These are phyloP conservation scores for Suhomyces bribrorum DNA, from an alignment of 1,139 yeast species.

Conservation along the genomic window DNA sequence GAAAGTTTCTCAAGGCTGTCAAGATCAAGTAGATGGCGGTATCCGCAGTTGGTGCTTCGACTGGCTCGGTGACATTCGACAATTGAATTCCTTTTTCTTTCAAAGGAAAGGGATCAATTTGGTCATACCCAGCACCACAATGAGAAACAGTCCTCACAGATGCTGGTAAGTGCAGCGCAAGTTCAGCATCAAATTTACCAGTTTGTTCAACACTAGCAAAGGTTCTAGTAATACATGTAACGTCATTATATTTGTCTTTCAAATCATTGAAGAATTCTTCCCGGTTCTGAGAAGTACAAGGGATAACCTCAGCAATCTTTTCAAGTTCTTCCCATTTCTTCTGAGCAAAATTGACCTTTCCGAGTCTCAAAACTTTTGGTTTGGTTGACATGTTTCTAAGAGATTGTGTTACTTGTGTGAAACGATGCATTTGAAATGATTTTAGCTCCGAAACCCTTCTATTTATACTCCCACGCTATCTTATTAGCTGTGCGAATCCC, in stretches of 20 bases:
- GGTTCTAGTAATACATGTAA: conserved; percentile 54
- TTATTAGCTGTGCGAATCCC: not conserved
- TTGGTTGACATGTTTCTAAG: conserved; percentile 18
- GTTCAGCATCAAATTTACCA: conserved; percentile 77
- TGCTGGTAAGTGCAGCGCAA: conserved; percentile 60
- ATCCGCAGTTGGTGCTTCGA: conserved; percentile 81
- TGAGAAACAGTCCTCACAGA: conserved; percentile 68
- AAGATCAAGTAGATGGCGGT: conserved; percentile 67
- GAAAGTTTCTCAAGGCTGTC: conserved; percentile 70
- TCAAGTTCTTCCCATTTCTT: conserved; percentile 56
- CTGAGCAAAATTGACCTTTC: conserved; percentile 53
- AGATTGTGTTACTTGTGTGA: not conserved
- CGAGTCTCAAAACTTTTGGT: conserved; percentile 63
- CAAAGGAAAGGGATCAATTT: conserved; percentile 59
- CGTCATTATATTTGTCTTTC: conserved; percentile 47
- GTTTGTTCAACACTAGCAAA: conserved; percentile 50
- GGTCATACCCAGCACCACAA: conserved; percentile 95
- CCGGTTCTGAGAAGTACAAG: conserved; percentile 45
- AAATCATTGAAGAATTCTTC: conserved; percentile 54
- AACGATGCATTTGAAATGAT: not conserved
- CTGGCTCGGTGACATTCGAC: conserved; percentile 71
- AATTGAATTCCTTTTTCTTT: conserved; percentile 58
- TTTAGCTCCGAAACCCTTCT: not conserved
- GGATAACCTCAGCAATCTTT: conserved; percentile 52
- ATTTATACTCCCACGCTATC: not conserved